Conservation (phyloP, 31 red algal genomes). For the Odonthalia washingtoniensis region DNA sequence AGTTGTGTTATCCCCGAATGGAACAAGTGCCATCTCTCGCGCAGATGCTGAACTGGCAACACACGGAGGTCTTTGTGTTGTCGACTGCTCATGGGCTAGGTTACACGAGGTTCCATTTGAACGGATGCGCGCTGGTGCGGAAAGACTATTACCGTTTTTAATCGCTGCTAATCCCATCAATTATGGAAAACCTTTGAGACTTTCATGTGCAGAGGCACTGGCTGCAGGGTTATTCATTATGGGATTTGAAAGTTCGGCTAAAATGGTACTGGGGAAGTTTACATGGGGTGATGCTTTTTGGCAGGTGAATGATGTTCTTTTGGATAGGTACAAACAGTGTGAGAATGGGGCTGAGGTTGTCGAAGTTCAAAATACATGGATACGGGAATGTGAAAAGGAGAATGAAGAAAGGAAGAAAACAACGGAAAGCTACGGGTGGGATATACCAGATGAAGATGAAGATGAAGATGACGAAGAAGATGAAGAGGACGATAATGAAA, state of each 20-base stretch:
- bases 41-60: slow-evolving; percentile 55
- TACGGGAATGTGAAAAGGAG: slow-evolving; percentile 64
- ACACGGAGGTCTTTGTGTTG: slow-evolving; percentile 65
- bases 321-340: slow-evolving; percentile 80
- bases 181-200: slow-evolving; percentile 78
- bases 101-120: slow-evolving; percentile 84
- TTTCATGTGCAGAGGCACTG: slow-evolving; percentile 95
- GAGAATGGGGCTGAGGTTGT: slow-evolving; percentile 72
- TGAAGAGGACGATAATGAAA: too few relatives aligned
- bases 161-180: slow-evolving; percentile 95
- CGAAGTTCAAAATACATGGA: slow-evolving; percentile 68
- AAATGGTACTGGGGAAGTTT: slow-evolving; percentile 71
- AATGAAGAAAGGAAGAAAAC: slow-evolving; percentile 45
- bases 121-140: slow-evolving; percentile 53
- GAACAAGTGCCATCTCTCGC: slow-evolving; percentile 55
- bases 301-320: slow-evolving; percentile 69
- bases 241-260: slow-evolving; percentile 55
- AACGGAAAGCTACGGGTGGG: slow-evolving; percentile 24
- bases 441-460: slow-evolving; percentile 36
- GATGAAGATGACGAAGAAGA: slow-evolving; percentile 43
- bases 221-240: slow-evolving; percentile 85
- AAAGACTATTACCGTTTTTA: slow-evolving; percentile 89
- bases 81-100: slow-evolving; percentile 98
- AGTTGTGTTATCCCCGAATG: slow-evolving; percentile 71
- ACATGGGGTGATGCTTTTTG: slow-evolving; percentile 91